Evolutionary conservation across 2,329 filamentous ascomycete genomes (phyloP), one percentile per base, ranked within the genome.

Genomic region (Ophiostoma sp.): DNA sequence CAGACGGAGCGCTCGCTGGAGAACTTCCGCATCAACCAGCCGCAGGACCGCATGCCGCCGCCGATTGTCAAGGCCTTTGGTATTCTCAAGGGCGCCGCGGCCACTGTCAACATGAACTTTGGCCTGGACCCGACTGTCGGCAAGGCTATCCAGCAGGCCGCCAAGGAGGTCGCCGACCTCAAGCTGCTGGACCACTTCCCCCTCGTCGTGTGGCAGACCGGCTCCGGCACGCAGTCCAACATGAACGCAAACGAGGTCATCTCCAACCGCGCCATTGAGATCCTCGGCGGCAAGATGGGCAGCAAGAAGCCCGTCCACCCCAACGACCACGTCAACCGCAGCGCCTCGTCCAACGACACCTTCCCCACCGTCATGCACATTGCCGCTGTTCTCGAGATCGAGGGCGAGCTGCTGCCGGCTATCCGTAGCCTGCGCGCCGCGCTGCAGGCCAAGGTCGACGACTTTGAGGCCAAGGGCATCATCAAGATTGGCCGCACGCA

Each of bases 191-290:
- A 97, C 80, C 94, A 98, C 84, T 98, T 99, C 83, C 95, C 95
- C 73, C 91, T 98, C 71, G 94, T 98, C 69, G 94, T 99, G 77
- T 99, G 95, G 95, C 95, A 99, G 84, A 99, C 95, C 67, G 95
- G 95, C 72, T 98, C 95, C 66, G 95, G 95, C 77, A 98, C 95
- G 42, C 95, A 98, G 84, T 97, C 93, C 79, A 98, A 97, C 87
- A 98, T 98, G 95, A 99, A 99, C 83, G 93, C 94, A 78, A 99
- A 99, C 84, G 95, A 99, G 80, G 95, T 99, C 80, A 98, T 99
- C 80, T 97, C 94, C 73, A 99, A 98, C 87, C 92, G 95, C 73
- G 95, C 95, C 73, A 98, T 98, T 80, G 94, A 98, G 84, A 96
- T 98, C 72, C 86, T 98, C 67, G 95, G 95, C 74, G 95, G 95